Evolutionary conservation across 345 rosid species (phyloP).

Genomic region (Zanthoxylum bungeanum): DNA sequence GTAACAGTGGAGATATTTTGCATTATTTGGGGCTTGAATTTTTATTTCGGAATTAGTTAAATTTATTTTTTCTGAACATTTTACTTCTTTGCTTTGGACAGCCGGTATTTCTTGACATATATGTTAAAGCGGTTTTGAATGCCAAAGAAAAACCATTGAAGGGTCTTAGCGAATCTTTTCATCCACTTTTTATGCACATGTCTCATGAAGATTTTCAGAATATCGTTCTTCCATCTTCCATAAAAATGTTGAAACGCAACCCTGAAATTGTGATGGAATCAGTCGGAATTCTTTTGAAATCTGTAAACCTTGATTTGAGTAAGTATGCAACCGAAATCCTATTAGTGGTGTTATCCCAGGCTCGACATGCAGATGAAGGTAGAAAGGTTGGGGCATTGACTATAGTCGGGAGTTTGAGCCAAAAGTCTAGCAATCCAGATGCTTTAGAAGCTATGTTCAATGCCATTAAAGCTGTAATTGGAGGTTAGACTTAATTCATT

Average conservation of each 20-base stretch:
- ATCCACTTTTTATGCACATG: conserved; percentile 54
- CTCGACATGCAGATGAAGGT: conserved; percentile 81
- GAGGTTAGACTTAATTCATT: conserved; percentile 53
- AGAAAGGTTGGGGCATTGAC: conserved; percentile 72
- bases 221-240: conserved; percentile 70
- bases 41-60: background rate
- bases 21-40: conserved; percentile 3
- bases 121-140: conserved; percentile 78
- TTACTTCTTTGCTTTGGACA: conserved; percentile 37
- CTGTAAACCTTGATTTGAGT: conserved; percentile 78
- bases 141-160: conserved; percentile 68
- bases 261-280: conserved; percentile 92
- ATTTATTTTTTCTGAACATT: background rate
- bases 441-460: conserved; percentile 76
- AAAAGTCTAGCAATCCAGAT: conserved; percentile 95
- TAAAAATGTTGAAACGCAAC: conserved; percentile 96
- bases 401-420: conserved; percentile 60
- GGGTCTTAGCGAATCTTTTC: conserved; percentile 61
- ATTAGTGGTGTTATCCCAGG: conserved; percentile 69
- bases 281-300: conserved; percentile 60
- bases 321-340: conserved; percentile 82
- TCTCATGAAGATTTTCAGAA: conserved; percentile 78
- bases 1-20: background rate
- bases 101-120: conserved; percentile 69
- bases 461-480: conserved; percentile 71